Base-by-base conservation (phyloP, 2,329 filamentous ascomycete genomes). In the Rachicladosporium sp. region DNA sequence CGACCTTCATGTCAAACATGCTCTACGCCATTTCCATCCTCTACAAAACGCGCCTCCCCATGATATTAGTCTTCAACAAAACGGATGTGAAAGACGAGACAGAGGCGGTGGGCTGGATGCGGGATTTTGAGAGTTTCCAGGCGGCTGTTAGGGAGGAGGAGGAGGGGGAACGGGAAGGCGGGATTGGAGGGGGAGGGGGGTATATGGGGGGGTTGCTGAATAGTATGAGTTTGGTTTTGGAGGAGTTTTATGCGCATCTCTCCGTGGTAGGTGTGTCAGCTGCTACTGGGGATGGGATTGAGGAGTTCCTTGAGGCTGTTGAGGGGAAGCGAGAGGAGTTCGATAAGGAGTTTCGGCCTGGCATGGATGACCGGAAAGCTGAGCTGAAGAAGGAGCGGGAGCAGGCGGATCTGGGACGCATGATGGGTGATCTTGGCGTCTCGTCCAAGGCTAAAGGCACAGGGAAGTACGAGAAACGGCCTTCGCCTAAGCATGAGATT, bases 1-100 rank as follows among this genome's bases (percentile, higher is more conserved):
- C 82, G 46, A 98, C 91, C 0, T 98, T 98, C 64, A 98, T 98
- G 91, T 93, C 84, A 60, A 98, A 98, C 65, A 98, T 98, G 91
- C 78, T 98, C 33, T 98, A 98, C 62, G 91, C 91, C 13, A 96
- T 91, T 70, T 93, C 84, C 44, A 98, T 98, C 48, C 74, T 98
- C 10, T 98, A 98, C 74, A 96, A 96, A 69, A 96, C 89, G 2
- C 94, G 93, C 60, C 71, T 98, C 1, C 91, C 91, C 15, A 98
- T 98, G 91, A 93, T 98, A 39, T 68, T 98, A 6, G 91, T 98
- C 8, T 96, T 98, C 71, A 98, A 98, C 70, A 98, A 98, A 68
- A 95, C 88, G 0, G 91, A 98, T 55, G 86, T 93, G 32, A 86
- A 93, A 60, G 82, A 93, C 54, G 85, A 94, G 57, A 85, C 87